Evolutionary conservation across 208 protist species (phyloP), one percentile per base, ranked within the genome.

Genomic region (Endotrypanum monterogeii): DNA sequence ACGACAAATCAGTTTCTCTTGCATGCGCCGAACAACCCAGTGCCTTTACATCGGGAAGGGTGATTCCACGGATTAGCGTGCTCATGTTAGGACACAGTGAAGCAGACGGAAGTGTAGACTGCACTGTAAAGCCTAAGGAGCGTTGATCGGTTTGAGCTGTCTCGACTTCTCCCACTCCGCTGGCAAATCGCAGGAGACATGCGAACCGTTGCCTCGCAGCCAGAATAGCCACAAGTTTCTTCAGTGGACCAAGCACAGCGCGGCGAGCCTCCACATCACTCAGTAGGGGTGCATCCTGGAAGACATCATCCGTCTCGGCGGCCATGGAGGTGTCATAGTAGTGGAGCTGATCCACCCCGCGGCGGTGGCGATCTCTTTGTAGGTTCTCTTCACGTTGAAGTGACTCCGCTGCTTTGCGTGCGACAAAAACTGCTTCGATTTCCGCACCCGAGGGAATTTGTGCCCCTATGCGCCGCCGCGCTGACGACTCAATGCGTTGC

Each of bases 221-320:
- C 0, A 82, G 60, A n/a, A 87, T 82, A 28, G 66, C 71, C 37
- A 87, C 66, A 9, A 87, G 61, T 25, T 73, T 81, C 35, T 76
- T 67, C 1, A 87, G 37, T n/a, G 83, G 79, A 3, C 57, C 48
- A 30, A 81, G 63, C 0, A 84, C 57, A 48, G 71, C 55, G 20
- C 67, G 57, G 1, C 76, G 73, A 12, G 58, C 83, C 39, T 81
- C 71, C 37, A 87, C 79, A 73, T 87, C 83, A 30, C 75, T 68
- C 20, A 74, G 48, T 1, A 73, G 79, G 1, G 32, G 28, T 1
- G 83, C 68, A 5, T 58, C 55, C 32, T 73, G 56, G 12, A 73
- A 74, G 4, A 14, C 25, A 20, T 23, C 54, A 20, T 25, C 51
- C 25, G 23, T 51, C 0, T 61, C 44, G 5, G 71, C 60, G 0